Evolutionary conservation across 192 early-diverging fungal genomes (phyloP), one percentile per base, ranked within the genome.

Genomic region (Coemansia sp.): DNA sequence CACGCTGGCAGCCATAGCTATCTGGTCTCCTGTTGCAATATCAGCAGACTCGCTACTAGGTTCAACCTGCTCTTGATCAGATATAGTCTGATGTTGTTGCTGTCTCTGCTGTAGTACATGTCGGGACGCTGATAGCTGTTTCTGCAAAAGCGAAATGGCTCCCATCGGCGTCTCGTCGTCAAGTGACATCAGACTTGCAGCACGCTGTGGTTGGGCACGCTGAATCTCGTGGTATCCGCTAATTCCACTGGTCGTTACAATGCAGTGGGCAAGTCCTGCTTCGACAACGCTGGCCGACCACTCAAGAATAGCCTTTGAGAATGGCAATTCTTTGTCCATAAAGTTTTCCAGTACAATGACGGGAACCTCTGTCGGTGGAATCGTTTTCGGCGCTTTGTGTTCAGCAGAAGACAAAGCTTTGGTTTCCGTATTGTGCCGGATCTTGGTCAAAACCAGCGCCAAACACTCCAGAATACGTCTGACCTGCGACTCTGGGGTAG

Each of bases 311-410:
- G 39, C 81, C 73, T 50, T 82, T 45, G 51, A 84, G 73, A 41
- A 82, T 80, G 48, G 72, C 13, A 84, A 82, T 33, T 91, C 88
- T 67, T 86, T 86, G 49, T 80, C 76, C 82, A 96, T 80, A 66
- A 87, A 94, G 25, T 87, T 88, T 44, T 93, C 90, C 69, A 99
- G 89, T 9, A 99, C 74, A 18, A 99, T 82, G 22, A 99, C 87
- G 15, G 97, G 97, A 38, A 92, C 82, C 23, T 83, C 80, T 11
- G 65, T 71, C 0, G 86, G 80, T n/a, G 78, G 67, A 25, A 72
- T 27, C 8, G 55, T 56, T 23, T 47, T 55, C 27, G 45, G 30
- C 21, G 62, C 37, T 44, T 14, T 22, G 24, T 27, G 30, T 34
- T 22, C 33, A 25, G 12, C 24, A 22, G 4, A 15, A 43, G 9